Evolutionary conservation across 164 flowering plant genomes (phyloP).

Genomic region (Chloranthus sessilifolius): DNA sequence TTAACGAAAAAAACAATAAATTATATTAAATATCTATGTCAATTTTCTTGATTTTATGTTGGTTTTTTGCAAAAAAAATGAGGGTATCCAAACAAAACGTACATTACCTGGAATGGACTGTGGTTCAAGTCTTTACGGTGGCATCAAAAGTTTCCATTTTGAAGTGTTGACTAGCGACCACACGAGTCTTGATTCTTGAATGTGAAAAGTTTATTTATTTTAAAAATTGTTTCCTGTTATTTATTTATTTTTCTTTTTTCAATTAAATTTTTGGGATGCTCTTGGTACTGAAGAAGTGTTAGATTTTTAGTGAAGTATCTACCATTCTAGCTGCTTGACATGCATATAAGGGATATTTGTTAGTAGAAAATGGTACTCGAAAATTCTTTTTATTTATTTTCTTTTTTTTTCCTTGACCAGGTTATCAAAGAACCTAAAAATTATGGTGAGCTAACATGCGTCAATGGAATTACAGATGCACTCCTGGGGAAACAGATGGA

Average conservation of each 20-base stretch:
- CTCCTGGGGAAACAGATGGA: conserved; percentile 60
- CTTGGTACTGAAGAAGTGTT: not conserved
- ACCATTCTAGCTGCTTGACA: not conserved
- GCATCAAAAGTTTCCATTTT: too few relatives aligned
- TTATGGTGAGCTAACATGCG: conserved; percentile 44
- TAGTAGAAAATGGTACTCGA: not conserved
- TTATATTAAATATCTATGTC: too few relatives aligned
- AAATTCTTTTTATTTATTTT: conserved; percentile 1
- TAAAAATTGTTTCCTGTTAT: not conserved
- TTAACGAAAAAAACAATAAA: too few relatives aligned
- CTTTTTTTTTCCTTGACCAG: conserved; percentile 24
- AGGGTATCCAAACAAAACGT: too few relatives aligned
- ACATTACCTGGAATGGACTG: too few relatives aligned
- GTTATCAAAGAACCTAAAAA: conserved; percentile 40
- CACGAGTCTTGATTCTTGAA: not conserved
- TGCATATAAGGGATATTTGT: not conserved
- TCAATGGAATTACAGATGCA: conserved; percentile 42
- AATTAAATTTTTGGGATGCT: not conserved
- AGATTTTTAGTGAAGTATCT: not conserved
- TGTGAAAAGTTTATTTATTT: not conserved
- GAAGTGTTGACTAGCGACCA: too few relatives aligned
- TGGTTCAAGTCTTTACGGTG: too few relatives aligned
- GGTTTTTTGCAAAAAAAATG: too few relatives aligned
- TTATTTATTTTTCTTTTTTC: not conserved
- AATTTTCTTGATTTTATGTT: too few relatives aligned